Conservation (phyloP, 2,329 filamentous ascomycete species). For the Ophiosphaerella korrae region DNA sequence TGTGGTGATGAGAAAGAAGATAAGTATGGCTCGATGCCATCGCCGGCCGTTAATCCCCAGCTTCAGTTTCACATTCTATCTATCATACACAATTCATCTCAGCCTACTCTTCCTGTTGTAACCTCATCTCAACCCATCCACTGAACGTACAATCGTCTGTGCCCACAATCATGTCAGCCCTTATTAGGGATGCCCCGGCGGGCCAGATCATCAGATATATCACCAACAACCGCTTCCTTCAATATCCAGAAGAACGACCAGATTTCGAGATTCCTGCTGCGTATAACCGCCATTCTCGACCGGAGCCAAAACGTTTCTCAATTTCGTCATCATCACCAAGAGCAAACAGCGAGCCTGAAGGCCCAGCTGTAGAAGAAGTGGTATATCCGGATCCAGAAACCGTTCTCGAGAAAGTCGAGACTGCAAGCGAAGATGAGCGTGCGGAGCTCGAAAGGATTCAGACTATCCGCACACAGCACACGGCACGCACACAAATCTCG, state of each 20-base stretch:
- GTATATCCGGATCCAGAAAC: slow-evolving; percentile 31
- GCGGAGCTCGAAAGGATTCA: slow-evolving; percentile 43
- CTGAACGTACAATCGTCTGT: not conserved
- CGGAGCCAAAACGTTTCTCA: slow-evolving; percentile 15
- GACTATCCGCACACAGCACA: slow-evolving; percentile 32
- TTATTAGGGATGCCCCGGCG: slow-evolving; percentile 62
- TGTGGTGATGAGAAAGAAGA: not conserved
- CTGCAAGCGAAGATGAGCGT: slow-evolving; percentile 18
- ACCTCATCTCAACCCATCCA: not conserved
- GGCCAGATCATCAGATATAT: slow-evolving; percentile 64
- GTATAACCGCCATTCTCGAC: slow-evolving; percentile 40
- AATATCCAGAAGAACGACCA: slow-evolving; percentile 64
- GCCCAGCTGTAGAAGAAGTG: slow-evolving; percentile 28
- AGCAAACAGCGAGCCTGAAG: slow-evolving; percentile 17
- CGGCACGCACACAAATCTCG: slow-evolving; percentile 36
- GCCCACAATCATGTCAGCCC: slow-evolving; percentile 33
- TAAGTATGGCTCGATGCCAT: slow-evolving; percentile 1
- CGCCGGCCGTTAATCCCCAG: not conserved
- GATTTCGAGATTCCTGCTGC: slow-evolving; percentile 58
- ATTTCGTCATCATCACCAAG: slow-evolving; percentile 9
- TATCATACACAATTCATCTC: not conserved
- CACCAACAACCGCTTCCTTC: slow-evolving; percentile 59
- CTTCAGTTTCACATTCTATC: not conserved
- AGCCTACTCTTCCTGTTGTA: not conserved
- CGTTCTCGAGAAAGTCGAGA: slow-evolving; percentile 26